Percentiles rank a stretch among this genome's conserved stretches.
Evolutionary conservation across 2,329 filamentous ascomycete species (phyloP).

Genomic region (Stromatinia cepivora): DNA sequence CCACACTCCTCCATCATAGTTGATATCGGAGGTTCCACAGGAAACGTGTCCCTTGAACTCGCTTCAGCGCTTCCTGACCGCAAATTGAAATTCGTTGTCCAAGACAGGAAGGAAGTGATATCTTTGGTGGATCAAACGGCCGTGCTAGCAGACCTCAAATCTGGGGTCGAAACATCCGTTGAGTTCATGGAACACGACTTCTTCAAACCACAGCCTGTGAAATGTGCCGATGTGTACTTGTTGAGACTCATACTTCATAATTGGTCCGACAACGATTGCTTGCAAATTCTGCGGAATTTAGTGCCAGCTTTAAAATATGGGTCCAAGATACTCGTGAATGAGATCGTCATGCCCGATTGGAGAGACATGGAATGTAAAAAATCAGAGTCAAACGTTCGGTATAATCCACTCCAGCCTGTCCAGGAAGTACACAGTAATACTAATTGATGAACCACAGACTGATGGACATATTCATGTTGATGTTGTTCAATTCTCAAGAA

Average conservation of each 20-base stretch:
- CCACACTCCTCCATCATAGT: not conserved
- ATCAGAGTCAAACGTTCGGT: not conserved
- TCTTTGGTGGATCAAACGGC: not conserved
- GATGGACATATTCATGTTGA: not conserved
- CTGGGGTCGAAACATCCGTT: not conserved
- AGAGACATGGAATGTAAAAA: not conserved
- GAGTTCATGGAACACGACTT: constrained; percentile 7
- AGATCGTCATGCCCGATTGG: not conserved
- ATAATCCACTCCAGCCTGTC: not conserved
- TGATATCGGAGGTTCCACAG: not conserved
- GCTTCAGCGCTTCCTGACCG: not conserved
- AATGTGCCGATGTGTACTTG: constrained; percentile 11
- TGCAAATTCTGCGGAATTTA: not conserved
- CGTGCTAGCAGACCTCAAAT: not conserved
- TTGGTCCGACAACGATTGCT: not conserved
- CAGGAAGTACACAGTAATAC: not conserved
- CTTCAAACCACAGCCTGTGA: constrained; percentile 1
- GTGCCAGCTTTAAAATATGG: constrained; percentile 16
- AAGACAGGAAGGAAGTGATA: not conserved
- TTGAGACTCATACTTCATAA: constrained; percentile 9
- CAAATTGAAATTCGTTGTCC: constrained; percentile 8
- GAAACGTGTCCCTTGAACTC: not conserved
- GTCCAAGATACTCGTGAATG: constrained; percentile 1
- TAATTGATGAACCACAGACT: not conserved
- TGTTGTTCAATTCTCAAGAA: not conserved